Percentiles rank a stretch among this genome's conserved stretches.
phyloP scores from a whole-genome alignment of 1,284 basidiomycete species.

The Ustilago cynodontis region DNA sequence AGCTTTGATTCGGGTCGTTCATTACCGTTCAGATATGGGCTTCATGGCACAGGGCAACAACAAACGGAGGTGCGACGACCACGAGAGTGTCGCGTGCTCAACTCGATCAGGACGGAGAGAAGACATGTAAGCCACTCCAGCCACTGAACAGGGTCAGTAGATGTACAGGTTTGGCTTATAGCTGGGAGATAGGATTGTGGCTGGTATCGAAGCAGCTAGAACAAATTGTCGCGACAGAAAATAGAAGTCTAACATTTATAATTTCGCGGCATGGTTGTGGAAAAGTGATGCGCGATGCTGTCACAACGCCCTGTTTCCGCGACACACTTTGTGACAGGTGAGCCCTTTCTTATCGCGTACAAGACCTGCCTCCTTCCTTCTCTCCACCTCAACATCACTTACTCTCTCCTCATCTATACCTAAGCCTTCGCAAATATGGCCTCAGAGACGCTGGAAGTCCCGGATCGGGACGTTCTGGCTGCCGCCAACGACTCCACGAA shows the following conservation, averaged over 20 bases:
- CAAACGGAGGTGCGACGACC: not conserved
- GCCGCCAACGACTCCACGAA: constrained; percentile 7
- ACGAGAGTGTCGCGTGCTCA: not conserved
- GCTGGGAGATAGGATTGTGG: not conserved
- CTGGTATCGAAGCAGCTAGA: not conserved
- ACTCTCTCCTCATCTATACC: not conserved
- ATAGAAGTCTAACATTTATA: not conserved
- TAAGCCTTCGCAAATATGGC: constrained; percentile 1
- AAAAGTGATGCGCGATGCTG: constrained; percentile 42
- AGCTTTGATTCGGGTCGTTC: not conserved
- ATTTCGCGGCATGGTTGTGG: constrained; percentile 32
- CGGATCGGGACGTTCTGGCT: constrained; percentile 8
- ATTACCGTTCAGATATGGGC: not conserved
- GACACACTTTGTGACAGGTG: not conserved
- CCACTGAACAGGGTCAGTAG: too few relatives aligned
- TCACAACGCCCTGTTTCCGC: constrained; percentile 12
- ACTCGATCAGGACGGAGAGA: not conserved
- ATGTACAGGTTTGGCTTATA: too few relatives aligned
- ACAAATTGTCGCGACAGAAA: not conserved
- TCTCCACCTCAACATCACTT: not conserved
- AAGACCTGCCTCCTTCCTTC: not conserved
- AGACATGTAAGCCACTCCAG: not conserved
- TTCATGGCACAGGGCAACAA: not conserved
- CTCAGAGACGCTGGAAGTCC: constrained; percentile 18
- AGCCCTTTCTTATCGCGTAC: constrained; percentile 11